Percentiles rank a stretch among this genome's conserved stretches.
Conservation (phyloP, 2,329 filamentous ascomycete genomes). For the Aspergillus intermedius region DNA sequence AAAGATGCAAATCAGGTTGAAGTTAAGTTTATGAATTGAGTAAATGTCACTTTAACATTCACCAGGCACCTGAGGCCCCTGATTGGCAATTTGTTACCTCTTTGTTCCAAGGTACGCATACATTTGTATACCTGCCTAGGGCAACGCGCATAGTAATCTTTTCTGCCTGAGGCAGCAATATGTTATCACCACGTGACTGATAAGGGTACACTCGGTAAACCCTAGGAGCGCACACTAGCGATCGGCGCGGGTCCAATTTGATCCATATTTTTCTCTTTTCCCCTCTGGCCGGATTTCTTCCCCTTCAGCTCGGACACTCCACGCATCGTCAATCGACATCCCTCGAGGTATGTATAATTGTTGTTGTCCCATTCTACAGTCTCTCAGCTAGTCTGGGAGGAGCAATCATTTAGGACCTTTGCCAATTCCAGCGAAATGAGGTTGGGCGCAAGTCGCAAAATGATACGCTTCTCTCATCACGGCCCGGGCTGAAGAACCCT, state of each 20-base stretch:
- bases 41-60: too few species aligned
- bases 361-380: slow-evolving; percentile 18
- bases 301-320: slow-evolving; percentile 6
- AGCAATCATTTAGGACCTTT: slow-evolving; percentile 26
- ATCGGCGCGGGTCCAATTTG: slow-evolving; percentile 10
- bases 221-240: slow-evolving; percentile 28
- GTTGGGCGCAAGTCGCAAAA: slow-evolving; percentile 13
- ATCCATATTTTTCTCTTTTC: slow-evolving; percentile 13
- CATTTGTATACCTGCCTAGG: too few species aligned
- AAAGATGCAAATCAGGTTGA: too few species aligned
- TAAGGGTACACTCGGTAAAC: slow-evolving; percentile 23
- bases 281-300: slow-evolving; percentile 3
- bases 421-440: slow-evolving; percentile 6
- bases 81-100: too few species aligned
- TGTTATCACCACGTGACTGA: slow-evolving; percentile 20
- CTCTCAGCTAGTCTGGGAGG: slow-evolving; percentile 39
- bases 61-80: too few species aligned
- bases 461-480: slow-evolving; percentile 41
- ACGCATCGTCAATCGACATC: slow-evolving; percentile 20
- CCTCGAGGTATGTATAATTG: slow-evolving; percentile 37
- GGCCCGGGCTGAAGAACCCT: slow-evolving; percentile 64
- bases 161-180: too few species aligned
- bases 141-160: too few species aligned
- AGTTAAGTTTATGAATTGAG: too few species aligned
- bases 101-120: too few species aligned